Percentiles rank a stretch among this genome's conserved stretches.
Evolutionary conservation across 2,329 filamentous ascomycete species (phyloP).

Genomic region (Shiraia bambusicola): DNA sequence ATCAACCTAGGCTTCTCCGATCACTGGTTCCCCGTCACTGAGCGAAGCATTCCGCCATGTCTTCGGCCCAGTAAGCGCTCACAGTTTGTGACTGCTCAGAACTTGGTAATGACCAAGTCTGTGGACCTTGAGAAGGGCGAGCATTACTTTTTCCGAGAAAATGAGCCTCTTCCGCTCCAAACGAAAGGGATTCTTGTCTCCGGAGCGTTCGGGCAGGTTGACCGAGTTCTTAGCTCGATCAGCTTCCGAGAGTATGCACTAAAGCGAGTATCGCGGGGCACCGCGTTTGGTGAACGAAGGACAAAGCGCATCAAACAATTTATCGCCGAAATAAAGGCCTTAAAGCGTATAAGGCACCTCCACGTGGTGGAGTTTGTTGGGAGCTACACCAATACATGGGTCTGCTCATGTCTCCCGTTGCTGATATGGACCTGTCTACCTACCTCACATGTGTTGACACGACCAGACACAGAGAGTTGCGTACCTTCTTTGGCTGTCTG

Average conservation of each 20-base stretch:
- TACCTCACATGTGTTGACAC: no score
- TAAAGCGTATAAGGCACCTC: slow-evolving; percentile 32
- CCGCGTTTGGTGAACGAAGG: slow-evolving; percentile 6
- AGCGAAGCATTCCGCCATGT: slow-evolving; percentile 12
- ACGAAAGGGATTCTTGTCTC: not conserved
- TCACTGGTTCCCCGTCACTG: slow-evolving; percentile 28
- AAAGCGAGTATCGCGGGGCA: slow-evolving; percentile 26
- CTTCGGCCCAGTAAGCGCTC: slow-evolving; percentile 6
- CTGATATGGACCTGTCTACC: slow-evolving; percentile 18
- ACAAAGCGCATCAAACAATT: slow-evolving; percentile 23
- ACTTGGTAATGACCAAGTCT: slow-evolving; percentile 14
- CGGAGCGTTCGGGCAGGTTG: slow-evolving; percentile 14
- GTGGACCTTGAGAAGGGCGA: not conserved
- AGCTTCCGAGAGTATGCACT: slow-evolving; percentile 28
- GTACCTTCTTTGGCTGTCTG: slow-evolving; percentile 25
- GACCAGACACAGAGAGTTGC: no score
- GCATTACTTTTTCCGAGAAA: not conserved
- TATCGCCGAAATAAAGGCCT: slow-evolving; percentile 25
- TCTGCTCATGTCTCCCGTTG: slow-evolving; percentile 32
- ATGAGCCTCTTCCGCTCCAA: not conserved
- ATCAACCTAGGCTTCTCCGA: slow-evolving; percentile 26
- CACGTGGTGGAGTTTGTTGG: slow-evolving; percentile 35
- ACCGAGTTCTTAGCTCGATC: slow-evolving; percentile 23
- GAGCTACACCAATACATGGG: slow-evolving; percentile 34
- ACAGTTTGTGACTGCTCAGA: slow-evolving; percentile 23